These are phyloP conservation scores for Claviceps maximensis DNA, from an alignment of 2,329 filamentous ascomycete species.

Conservation along the genomic window DNA sequence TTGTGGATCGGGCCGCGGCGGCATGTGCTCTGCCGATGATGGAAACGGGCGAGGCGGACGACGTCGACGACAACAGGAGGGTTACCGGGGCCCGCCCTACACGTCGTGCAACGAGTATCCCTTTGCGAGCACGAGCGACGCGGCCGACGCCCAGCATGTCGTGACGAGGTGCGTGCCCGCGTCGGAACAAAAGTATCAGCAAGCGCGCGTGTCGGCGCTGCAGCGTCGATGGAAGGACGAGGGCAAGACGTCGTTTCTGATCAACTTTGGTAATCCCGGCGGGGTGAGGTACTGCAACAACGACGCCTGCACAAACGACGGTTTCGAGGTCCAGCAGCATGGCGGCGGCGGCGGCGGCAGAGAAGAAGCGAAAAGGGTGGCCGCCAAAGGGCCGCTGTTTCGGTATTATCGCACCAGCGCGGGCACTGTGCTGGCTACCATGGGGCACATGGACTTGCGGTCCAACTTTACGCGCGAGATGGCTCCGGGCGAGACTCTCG, in stretches of 20 bases:
- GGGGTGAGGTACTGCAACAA: background rate
- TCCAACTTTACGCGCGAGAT: background rate
- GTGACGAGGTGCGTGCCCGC: background rate
- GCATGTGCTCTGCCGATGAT: background rate
- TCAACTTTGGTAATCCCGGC: background rate
- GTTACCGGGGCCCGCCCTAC: background rate
- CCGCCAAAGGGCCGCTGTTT: background rate
- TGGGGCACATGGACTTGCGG: background rate
- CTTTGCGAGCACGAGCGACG: background rate
- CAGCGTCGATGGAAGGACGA: background rate
- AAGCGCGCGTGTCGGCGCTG: background rate
- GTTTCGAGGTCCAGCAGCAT: background rate
- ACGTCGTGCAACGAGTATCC: background rate
- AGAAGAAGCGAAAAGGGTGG: no score
- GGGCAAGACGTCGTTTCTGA: background rate
- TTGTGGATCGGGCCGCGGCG: no score
- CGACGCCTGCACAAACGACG: background rate
- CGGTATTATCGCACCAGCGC: background rate
- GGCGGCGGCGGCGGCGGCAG: no score
- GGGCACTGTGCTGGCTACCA: background rate
- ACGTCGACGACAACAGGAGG: no score
- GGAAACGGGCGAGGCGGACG: no score
- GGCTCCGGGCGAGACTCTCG: background rate
- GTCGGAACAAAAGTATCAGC: background rate
- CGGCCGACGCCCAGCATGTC: background rate